Evolutionary conservation across 352 stramenopile species (phyloP).

Genomic region (Salisapilia sapeloensis): DNA sequence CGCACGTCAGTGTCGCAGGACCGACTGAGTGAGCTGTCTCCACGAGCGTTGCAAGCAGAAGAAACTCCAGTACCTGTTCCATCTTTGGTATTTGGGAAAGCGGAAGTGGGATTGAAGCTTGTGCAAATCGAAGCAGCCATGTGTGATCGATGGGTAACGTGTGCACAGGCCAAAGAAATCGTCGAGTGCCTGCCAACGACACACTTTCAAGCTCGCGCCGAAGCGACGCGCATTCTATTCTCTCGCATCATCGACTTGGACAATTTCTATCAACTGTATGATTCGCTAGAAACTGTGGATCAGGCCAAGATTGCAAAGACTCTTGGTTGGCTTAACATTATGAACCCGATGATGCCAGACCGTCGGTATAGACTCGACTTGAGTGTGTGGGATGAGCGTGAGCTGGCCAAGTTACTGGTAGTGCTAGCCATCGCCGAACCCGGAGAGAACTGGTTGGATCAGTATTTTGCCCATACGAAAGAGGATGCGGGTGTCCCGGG

Average conservation of each 20-base stretch:
- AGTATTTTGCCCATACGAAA: slow-evolving; percentile 31
- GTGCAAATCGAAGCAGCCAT: slow-evolving; percentile 68
- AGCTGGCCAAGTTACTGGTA: slow-evolving; percentile 68
- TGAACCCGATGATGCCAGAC: slow-evolving; percentile 57
- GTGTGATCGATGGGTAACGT: slow-evolving; percentile 62
- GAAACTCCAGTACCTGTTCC: too few relatives aligned
- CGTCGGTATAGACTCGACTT: slow-evolving; percentile 52
- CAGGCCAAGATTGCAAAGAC: slow-evolving; percentile 23
- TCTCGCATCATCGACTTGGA: slow-evolving; percentile 50
- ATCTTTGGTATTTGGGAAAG: too few relatives aligned
- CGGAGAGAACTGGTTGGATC: slow-evolving; percentile 73
- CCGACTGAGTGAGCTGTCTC: too few relatives aligned
- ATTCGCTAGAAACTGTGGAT: slow-evolving; percentile 22
- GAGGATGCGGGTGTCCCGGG: slow-evolving; percentile 47
- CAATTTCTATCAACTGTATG: slow-evolving; percentile 44
- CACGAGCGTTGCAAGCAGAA: too few relatives aligned
- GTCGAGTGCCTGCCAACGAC: slow-evolving; percentile 48
- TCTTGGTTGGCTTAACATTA: slow-evolving; percentile 67
- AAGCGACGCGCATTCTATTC: slow-evolving; percentile 61
- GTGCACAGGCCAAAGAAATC: slow-evolving; percentile 45
- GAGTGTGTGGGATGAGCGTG: slow-evolving; percentile 49
- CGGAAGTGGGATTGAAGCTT: slow-evolving; percentile 59
- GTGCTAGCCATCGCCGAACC: slow-evolving; percentile 60
- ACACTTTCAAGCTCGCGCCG: slow-evolving; percentile 34
- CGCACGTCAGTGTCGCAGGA: slow-evolving; percentile 19